phyloP scores from a whole-genome alignment of 352 stramenopile genomes.

The Plasmopara viticola region DNA sequence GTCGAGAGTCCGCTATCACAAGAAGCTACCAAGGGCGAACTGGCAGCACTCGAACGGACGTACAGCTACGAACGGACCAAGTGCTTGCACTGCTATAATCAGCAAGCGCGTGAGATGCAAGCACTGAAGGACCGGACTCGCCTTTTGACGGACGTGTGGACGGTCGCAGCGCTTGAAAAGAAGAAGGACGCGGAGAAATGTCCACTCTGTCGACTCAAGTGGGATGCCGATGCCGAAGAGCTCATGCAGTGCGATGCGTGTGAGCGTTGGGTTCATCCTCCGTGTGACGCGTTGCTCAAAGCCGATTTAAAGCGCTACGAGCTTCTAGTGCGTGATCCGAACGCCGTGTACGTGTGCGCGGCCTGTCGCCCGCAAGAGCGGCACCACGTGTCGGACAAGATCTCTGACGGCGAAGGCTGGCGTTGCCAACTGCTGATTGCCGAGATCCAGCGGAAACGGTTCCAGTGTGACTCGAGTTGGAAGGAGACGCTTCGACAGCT shows the following conservation, averaged over 20 bases:
- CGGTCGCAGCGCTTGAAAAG: constrained; percentile 34
- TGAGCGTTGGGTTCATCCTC: constrained; percentile 78
- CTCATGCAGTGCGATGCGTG: constrained; percentile 86
- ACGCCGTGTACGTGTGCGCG: constrained; percentile 66
- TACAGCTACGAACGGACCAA: constrained; percentile 60
- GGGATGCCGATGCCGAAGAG: constrained; percentile 65
- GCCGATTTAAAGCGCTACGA: constrained; percentile 56
- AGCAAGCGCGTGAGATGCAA: constrained; percentile 42
- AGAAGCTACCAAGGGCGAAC: constrained; percentile 22
- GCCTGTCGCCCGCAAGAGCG: constrained; percentile 60
- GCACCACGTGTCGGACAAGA: constrained; percentile 28
- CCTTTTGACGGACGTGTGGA: constrained; percentile 56
- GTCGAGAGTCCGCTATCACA: constrained; percentile 9
- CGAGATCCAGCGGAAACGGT: constrained; percentile 64
- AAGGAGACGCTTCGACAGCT: constrained; percentile 56
- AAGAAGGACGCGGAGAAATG: constrained; percentile 71
- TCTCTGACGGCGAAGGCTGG: constrained; percentile 34
- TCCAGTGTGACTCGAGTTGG: constrained; percentile 58
- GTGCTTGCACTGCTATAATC: constrained; percentile 56
- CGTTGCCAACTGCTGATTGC: constrained; percentile 65
- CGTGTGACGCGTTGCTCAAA: constrained; percentile 59
- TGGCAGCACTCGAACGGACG: constrained; percentile 24
- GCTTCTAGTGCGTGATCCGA: constrained; percentile 56
- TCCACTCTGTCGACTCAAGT: constrained; percentile 66
- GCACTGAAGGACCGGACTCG: constrained; percentile 45